Conservation (phyloP, 345 rosid species). For the Eucalyptus melliodora region DNA sequence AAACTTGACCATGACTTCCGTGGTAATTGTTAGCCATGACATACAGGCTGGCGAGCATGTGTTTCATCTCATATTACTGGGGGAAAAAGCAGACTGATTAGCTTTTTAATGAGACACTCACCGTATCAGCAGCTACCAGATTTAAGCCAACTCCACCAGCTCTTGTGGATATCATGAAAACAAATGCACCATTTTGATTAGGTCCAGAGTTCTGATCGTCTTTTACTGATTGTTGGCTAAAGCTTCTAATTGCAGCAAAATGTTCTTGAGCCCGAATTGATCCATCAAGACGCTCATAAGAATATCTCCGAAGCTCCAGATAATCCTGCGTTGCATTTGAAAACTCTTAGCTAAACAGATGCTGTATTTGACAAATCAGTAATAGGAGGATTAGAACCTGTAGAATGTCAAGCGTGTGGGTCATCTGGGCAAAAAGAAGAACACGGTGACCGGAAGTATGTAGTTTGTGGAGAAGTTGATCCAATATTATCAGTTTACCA, state of each 20-base stretch:
- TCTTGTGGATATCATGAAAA: constrained; percentile 87
- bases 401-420: constrained; percentile 79
- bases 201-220: constrained; percentile 13
- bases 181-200: constrained; percentile 42
- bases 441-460: constrained; percentile 62
- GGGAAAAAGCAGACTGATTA: neutral
- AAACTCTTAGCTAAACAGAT: neutral
- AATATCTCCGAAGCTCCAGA: constrained; percentile 67
- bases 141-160: constrained; percentile 97
- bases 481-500: constrained; percentile 75
- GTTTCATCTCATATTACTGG: neutral
- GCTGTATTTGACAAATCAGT: neutral
- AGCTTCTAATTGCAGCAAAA: constrained; percentile 82
- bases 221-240: constrained; percentile 27
- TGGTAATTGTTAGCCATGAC: neutral
- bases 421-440: constrained; percentile 92
- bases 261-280: constrained; percentile 91
- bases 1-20: neutral
- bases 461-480: constrained; percentile 53
- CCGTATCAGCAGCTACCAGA: constrained; percentile 92
- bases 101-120: constrained; percentile 9
- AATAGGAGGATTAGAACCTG: constrained; percentile 31
- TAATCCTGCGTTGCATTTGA: constrained; percentile 41
- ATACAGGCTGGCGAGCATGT: neutral
- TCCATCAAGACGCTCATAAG: constrained; percentile 97